Conservation (phyloP, 129 eudicot genomes). For the Chrysanthemum seticuspe region DNA sequence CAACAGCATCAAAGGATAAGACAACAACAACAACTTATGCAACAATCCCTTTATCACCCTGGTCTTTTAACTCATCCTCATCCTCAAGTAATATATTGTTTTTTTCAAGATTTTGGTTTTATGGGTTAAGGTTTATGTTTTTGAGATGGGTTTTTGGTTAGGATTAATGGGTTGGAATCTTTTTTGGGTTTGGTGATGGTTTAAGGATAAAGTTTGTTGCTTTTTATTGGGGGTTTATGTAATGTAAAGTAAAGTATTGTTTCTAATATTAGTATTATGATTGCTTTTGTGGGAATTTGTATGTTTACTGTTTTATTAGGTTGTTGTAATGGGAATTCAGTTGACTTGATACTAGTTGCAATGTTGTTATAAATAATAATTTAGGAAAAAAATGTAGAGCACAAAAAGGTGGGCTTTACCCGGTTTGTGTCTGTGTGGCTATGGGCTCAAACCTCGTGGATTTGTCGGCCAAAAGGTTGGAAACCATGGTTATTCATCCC, state of each 20-base stretch:
- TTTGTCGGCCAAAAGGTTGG: no score
- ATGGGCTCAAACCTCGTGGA: no score
- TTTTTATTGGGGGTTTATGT: constrained; percentile 6
- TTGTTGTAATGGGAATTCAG: constrained; percentile 11
- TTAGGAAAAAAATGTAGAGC: not conserved
- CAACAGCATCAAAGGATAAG: constrained; percentile 53
- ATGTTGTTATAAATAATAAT: no score
- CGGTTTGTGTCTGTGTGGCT: no score
- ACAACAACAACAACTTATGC: constrained; percentile 68
- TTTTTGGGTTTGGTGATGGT: not conserved
- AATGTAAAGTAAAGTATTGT: not conserved
- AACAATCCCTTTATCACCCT: constrained; percentile 79
- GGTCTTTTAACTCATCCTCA: constrained; percentile 67
- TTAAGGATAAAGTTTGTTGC: not conserved
- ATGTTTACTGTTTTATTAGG: constrained; percentile 15
- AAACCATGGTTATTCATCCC: no score
- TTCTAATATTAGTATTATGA: not conserved
- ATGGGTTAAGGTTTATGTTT: constrained; percentile 13
- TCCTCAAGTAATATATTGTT: not conserved
- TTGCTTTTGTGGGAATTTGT: constrained; percentile 18
- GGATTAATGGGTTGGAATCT: constrained; percentile 1
- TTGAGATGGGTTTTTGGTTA: constrained; percentile 2
- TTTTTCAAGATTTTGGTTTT: not conserved
- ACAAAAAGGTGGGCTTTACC: not conserved
- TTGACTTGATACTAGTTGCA: constrained; percentile 7